phyloP scores from a whole-genome alignment of 139 green algal species.

The Tetradesmus lagerheimii region DNA sequence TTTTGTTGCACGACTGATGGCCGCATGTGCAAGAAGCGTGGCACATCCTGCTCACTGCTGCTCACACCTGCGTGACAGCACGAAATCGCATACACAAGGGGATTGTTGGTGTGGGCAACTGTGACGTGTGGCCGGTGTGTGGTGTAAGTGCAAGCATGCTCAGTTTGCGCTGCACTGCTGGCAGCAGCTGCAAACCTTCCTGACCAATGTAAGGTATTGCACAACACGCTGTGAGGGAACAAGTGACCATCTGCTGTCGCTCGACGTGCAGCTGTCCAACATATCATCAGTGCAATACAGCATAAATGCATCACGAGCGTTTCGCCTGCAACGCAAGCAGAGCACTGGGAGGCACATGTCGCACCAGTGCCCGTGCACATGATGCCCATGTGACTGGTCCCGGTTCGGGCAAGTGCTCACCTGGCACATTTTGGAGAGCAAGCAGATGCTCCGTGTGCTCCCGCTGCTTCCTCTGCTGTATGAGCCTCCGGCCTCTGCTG shows the following conservation, averaged over 20 bases:
- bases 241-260: not conserved
- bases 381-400: no score
- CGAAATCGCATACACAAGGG: no score
- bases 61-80: slow-evolving; percentile 8
- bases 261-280: not conserved
- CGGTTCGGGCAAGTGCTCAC: no score
- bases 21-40: not conserved
- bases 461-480: not conserved
- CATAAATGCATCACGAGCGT: no score
- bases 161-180: not conserved
- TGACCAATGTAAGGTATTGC: not conserved
- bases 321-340: no score
- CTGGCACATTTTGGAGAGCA: not conserved
- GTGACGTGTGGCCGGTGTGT: no score
- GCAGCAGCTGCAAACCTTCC: not conserved
- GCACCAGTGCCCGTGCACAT: not conserved
- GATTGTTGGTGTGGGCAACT: no score
- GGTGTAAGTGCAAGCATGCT: no score
- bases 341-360: not conserved
- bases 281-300: not conserved
- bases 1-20: not conserved
- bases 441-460: not conserved
- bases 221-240: not conserved
- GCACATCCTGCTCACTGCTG: slow-evolving; percentile 24
- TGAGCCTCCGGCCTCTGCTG: not conserved